Conservation (phyloP, 345 rosid species). For the Eucalyptus sp. region DNA sequence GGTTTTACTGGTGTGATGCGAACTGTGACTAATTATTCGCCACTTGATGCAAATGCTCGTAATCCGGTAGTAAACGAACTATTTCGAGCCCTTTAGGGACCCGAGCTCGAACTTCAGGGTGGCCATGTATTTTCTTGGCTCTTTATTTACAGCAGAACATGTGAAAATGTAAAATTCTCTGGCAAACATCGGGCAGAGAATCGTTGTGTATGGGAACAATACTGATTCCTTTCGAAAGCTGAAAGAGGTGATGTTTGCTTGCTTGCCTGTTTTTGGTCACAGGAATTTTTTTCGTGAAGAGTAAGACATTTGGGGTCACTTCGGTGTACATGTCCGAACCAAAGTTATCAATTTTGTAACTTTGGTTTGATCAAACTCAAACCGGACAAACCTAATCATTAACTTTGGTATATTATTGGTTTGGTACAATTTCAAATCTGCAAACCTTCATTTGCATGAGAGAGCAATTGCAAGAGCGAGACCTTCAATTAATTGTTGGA, state of each 20-base stretch:
- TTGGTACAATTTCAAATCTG: background rate
- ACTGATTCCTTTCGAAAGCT: background rate
- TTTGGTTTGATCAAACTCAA: background rate
- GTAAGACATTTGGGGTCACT: background rate
- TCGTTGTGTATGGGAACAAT: background rate
- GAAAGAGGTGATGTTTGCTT: background rate
- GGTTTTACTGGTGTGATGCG: background rate
- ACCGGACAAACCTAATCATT: background rate
- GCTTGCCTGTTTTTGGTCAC: too few species aligned
- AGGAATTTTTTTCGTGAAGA: background rate
- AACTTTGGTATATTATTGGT: background rate
- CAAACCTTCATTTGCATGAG: background rate
- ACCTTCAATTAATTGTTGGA: background rate
- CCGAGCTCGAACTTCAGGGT: background rate
- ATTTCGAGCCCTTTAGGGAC: background rate
- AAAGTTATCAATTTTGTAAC: background rate
- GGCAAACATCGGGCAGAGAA: background rate
- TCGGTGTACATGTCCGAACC: background rate
- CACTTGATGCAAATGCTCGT: background rate
- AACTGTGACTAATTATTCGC: background rate
- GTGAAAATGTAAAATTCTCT: background rate
- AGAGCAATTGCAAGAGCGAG: background rate
- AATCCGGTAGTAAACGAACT: background rate
- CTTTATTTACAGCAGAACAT: background rate
- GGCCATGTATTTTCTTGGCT: background rate